phyloP scores from a whole-genome alignment of 2,329 filamentous ascomycete species.

The Penicillium carneum region DNA sequence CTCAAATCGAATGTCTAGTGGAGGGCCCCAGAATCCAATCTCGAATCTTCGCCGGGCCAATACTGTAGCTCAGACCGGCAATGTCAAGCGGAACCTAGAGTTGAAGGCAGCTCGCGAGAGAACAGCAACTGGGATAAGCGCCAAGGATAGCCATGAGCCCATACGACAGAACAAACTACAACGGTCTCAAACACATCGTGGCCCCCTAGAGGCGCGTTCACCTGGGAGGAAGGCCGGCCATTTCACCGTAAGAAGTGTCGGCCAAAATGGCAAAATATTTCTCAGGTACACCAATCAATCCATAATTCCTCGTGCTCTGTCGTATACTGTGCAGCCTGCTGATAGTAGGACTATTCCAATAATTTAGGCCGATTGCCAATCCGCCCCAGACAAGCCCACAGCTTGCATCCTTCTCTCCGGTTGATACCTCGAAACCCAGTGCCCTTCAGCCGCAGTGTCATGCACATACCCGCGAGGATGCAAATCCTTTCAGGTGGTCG shows the following conservation, averaged over 20 bases:
- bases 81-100: constrained; percentile 41
- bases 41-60: constrained; percentile 48
- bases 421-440: constrained; percentile 67
- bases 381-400: constrained; percentile 42
- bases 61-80: constrained; percentile 48
- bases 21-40: constrained; percentile 30
- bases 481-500: constrained; percentile 50
- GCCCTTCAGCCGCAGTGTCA: constrained; percentile 54
- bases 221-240: constrained; percentile 71
- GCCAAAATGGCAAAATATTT: constrained; percentile 83
- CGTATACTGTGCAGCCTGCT: constrained; percentile 27
- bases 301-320: constrained; percentile 25
- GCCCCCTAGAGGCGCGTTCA: constrained; percentile 65
- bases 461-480: constrained; percentile 40
- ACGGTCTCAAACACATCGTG: constrained; percentile 57
- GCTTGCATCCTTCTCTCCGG: constrained; percentile 45
- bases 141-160: constrained; percentile 62
- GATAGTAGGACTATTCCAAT: constrained; percentile 16
- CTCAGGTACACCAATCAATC: constrained; percentile 66
- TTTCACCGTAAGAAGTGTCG: constrained; percentile 82
- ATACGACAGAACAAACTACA: constrained; percentile 49
- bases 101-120: constrained; percentile 45
- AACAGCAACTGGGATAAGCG: constrained; percentile 47
- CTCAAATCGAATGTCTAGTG: constrained; percentile 20
- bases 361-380: constrained; percentile 48